Evolutionary conservation across 2,329 filamentous ascomycete genomes (phyloP), one percentile per base, ranked within the genome.

Genomic region (Venturia oleaginea): DNA sequence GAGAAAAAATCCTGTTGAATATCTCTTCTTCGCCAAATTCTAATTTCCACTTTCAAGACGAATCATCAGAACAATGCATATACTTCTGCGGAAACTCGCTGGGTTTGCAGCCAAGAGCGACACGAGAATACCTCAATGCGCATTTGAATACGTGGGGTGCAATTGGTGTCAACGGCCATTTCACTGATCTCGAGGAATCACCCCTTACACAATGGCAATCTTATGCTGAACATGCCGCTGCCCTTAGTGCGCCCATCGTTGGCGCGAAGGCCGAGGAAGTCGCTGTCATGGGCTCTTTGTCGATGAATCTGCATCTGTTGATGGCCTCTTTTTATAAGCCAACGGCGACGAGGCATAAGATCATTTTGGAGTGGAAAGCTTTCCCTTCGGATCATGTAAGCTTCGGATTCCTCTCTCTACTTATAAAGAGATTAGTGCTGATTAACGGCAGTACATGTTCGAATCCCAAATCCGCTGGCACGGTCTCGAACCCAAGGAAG

Each of bases 21-120:
- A 46, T 22, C 43, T 46, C 10, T n/a, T 7, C 22, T 7, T 6
- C 5, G 43, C 19, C 3, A 7, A 46, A 7, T 24, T 3, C 8
- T 46, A 22, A 22, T 22, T 22, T 22, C 11, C 11, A 13, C 11
- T 22, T 22, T 30, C 48, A 2, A 54, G 48, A 54, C 15, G 22
- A 27, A 15, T 54, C 48, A 5, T 13, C 11, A 24, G 48, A 54
- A 24, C 48, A 54, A n/a, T 30, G 51, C 63, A 65, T 66, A 32
- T 67, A 67, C 42, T 67, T 67, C 48, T 67, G 66, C 43, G 66
- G 66, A 46, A 67, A 67, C 54, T 67, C 66, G 22, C 65, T 67
- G 3, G 66, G 66, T 0, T 32, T 62, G 48, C 66, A 67, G 59
- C 66, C 66, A 15, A 66, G 62, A 40, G 57, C 57, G n/a, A 61